Evolutionary conservation across 306 rosid species (phyloP).

Genomic region (Sicyos baderoa): DNA sequence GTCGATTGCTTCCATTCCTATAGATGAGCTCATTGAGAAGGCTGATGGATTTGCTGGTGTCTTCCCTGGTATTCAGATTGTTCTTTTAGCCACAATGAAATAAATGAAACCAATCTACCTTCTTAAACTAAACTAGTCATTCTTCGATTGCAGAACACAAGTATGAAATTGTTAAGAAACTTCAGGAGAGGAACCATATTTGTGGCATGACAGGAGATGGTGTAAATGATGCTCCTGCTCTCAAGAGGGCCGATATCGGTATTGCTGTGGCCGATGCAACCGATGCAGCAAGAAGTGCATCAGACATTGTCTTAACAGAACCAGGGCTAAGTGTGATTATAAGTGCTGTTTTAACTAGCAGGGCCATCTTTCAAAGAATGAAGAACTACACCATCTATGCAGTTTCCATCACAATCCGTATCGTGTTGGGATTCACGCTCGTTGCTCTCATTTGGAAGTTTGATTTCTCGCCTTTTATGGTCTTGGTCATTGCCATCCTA

Average conservation of each 20-base stretch:
- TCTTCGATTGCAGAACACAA: conserved; percentile 58
- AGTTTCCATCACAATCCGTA: conserved; percentile 91
- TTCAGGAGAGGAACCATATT: conserved; percentile 70
- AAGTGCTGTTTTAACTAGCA: conserved; percentile 78
- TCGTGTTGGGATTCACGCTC: conserved; percentile 77
- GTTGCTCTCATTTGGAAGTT: conserved; percentile 77
- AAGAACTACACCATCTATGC: conserved; percentile 92
- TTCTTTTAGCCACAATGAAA: neutral
- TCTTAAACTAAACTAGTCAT: conserved; percentile 5
- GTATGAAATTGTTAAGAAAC: conserved; percentile 76
- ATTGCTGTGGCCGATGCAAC: conserved; percentile 93
- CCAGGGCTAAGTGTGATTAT: conserved; percentile 86
- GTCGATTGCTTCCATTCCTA: conserved; percentile 52
- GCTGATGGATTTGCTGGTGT: conserved; percentile 98
- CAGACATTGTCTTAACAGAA: conserved; percentile 83
- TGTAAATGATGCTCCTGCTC: conserved; percentile 88
- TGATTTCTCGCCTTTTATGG: conserved; percentile 91
- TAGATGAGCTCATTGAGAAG: conserved; percentile 84
- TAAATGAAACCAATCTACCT: neutral
- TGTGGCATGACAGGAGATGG: conserved; percentile 95
- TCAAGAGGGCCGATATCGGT: conserved; percentile 91
- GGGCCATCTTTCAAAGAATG: conserved; percentile 97
- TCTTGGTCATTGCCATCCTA: conserved; percentile 68
- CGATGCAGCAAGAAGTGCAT: conserved; percentile 88
- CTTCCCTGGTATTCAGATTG: conserved; percentile 61